A percentile compares a stretch with the other conserved stretches of the same genome.
phyloP scores from a whole-genome alignment of 2,329 filamentous ascomycete genomes.

The Ceratocystis ficicola region DNA sequence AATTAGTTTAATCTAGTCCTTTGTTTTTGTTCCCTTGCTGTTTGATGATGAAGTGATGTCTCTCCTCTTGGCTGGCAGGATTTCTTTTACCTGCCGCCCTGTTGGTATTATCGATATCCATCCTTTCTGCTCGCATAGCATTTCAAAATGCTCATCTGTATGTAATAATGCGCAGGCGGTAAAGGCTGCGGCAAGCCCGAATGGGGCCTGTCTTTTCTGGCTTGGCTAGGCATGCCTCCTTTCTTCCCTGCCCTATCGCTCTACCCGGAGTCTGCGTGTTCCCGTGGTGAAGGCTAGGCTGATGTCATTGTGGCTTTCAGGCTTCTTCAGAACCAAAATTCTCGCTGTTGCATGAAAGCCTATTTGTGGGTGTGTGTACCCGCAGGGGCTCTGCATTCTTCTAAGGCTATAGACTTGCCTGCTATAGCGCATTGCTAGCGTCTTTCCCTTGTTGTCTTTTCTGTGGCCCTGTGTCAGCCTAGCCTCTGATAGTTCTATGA shows the following conservation, averaged over 20 bases:
- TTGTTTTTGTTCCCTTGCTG: not conserved
- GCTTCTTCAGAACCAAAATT: not conserved
- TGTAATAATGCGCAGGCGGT: not conserved
- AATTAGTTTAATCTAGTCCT: not conserved
- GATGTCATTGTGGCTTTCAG: constrained; percentile 11
- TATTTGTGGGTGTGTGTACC: not conserved
- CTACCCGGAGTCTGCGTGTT: not conserved
- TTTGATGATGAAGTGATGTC: not conserved
- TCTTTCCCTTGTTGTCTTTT: not conserved
- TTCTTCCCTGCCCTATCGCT: not conserved
- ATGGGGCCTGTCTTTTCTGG: not conserved
- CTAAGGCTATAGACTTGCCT: not conserved
- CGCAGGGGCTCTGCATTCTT: not conserved
- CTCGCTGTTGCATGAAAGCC: not conserved
- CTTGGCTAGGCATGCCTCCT: not conserved
- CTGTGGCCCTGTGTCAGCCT: not conserved
- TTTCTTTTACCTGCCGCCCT: not conserved
- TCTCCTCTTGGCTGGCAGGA: not conserved
- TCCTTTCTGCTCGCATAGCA: not conserved
- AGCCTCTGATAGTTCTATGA: not conserved
- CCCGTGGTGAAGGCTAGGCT: not conserved
- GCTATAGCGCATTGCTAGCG: not conserved
- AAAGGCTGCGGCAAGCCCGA: constrained; percentile 3
- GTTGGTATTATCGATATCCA: not conserved
- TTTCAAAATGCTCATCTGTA: not conserved